Evolutionary conservation across 345 rosid genomes (phyloP), one percentile per base, ranked within the genome.

Genomic region (Erucastrum elatum): DNA sequence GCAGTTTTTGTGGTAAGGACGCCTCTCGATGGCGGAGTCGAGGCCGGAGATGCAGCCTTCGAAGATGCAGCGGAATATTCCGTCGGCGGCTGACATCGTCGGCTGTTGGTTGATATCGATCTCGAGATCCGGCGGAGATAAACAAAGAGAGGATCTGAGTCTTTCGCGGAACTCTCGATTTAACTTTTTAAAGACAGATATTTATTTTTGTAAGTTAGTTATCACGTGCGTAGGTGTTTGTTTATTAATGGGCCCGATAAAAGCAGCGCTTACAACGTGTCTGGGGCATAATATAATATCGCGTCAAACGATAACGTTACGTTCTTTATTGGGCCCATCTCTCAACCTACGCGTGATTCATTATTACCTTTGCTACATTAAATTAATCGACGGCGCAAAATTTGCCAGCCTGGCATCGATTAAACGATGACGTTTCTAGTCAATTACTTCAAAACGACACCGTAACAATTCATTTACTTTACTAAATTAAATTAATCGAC

Each of bases 1-100:
- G 72, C 96, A 90, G 63, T 90, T 84, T n/a, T 87, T 87, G 77
- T 88, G 95, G 64, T 90, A 90, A 4, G 93, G 95, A 59, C 97
- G 87, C 1, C 92, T 81, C 17, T 86, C 97, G 10, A 87, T 79
- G 26, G 76, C 88, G 26, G 80, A 55, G 39, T 90, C 91, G 2
- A 80, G 64, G 11, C 86, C 85, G 6, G 91, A 84, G 74, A 91
- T 81, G 70, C 91, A 87, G 0, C 91, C 94, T 10, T 90, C 92
- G 51, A 86, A 87, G 72, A 88, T 66, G 66, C 75, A 46, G 17
- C 87, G 88, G 82, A 90, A 84, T 15, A 91, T 56, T 6, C 91
- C 90, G 46, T 88, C 90, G 34, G 92, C 87, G 27, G 92, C 87
- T 72, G 94, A 66, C 96, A 86, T 15, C 87, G 84, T 17, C 79